Conservation (phyloP, 148 eudicot genomes). For the Fagopyrum homotropicum region DNA sequence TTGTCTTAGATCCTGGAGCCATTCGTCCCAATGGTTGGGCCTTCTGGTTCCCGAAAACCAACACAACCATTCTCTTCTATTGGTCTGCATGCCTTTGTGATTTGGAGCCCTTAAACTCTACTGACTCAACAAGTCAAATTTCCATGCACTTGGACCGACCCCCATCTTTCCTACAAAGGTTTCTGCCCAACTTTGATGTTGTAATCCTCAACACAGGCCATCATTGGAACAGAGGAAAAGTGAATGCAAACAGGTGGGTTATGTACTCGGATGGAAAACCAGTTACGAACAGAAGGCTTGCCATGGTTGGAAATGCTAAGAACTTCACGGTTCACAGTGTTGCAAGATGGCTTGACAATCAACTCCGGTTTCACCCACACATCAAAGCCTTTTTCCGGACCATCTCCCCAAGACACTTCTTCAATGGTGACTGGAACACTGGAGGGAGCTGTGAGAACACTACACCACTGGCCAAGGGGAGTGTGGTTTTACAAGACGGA, state of each 20-base stretch:
- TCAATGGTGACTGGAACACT: conserved; percentile 59
- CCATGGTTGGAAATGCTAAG: conserved; percentile 48
- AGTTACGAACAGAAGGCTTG: conserved; percentile 27
- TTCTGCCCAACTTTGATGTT: conserved; percentile 34
- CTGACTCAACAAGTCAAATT: conserved; percentile 26
- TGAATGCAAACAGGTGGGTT: conserved; percentile 58
- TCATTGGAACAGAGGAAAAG: conserved; percentile 58
- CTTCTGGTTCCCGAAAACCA: conserved; percentile 39
- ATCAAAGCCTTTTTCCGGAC: conserved; percentile 54
- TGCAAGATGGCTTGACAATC: conserved; percentile 46
- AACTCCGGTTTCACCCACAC: conserved; percentile 31
- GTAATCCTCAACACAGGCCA: conserved; percentile 59
- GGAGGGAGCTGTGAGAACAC: conserved; percentile 62
- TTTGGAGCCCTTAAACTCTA: conserved; percentile 29
- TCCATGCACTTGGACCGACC: conserved; percentile 68
- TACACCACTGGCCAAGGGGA: conserved; percentile 43
- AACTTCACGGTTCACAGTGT: conserved; percentile 38
- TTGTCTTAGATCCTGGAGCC: conserved; percentile 31
- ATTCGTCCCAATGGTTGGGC: conserved; percentile 61
- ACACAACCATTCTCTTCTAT: conserved; percentile 52
- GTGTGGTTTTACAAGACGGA: conserved; percentile 37
- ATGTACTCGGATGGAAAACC: conserved; percentile 49
- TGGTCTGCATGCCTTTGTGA: conserved; percentile 62
- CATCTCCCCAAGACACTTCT: conserved; percentile 56
- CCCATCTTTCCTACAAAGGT: conserved; percentile 36